Evolutionary conservation across 1,284 basidiomycete genomes (phyloP).

Genomic region (Moesziomyces antarcticus): DNA sequence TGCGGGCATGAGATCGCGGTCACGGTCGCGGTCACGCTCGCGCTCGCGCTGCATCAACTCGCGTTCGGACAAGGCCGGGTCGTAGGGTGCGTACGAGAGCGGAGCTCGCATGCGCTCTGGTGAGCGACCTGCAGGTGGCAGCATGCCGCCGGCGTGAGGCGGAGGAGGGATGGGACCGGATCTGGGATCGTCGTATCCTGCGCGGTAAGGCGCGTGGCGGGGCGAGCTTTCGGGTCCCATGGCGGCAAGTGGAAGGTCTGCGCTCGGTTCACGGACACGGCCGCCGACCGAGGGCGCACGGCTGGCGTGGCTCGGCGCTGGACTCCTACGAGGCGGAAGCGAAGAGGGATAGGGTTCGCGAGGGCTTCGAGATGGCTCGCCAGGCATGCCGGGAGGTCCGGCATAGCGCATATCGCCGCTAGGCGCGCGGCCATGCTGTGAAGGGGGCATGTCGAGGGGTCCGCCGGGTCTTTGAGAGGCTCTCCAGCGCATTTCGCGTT

Average conservation of each 20-base stretch:
- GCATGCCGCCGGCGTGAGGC: slow-evolving; percentile 23
- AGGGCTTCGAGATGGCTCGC: slow-evolving; percentile 29
- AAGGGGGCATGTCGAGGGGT: slow-evolving; percentile 26
- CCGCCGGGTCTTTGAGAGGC: slow-evolving; percentile 29
- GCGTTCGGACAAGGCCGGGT: slow-evolving; percentile 35
- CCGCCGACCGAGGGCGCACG: slow-evolving; percentile 11
- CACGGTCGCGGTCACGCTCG: slow-evolving; percentile 20
- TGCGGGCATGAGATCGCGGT: slow-evolving; percentile 37
- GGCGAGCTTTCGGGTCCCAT: slow-evolving; percentile 37
- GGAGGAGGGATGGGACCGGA: slow-evolving; percentile 25
- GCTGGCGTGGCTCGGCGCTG: slow-evolving; percentile 18
- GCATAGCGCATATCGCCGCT: slow-evolving; percentile 39
- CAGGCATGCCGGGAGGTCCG: slow-evolving; percentile 25
- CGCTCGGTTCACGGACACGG: slow-evolving; percentile 38
- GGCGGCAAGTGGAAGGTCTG: slow-evolving; percentile 26
- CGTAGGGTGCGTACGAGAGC: slow-evolving; percentile 31
- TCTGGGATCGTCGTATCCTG: slow-evolving; percentile 41
- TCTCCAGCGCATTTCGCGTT: slow-evolving; percentile 49
- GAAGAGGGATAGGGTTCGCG: slow-evolving; percentile 26
- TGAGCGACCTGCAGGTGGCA: slow-evolving; percentile 37
- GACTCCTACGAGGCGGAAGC: slow-evolving; percentile 34
- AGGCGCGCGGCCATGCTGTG: slow-evolving; percentile 18
- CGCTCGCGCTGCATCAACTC: slow-evolving; percentile 36
- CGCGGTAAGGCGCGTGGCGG: slow-evolving; percentile 31
- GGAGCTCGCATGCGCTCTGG: slow-evolving; percentile 47